Percentiles rank a stretch among this genome's conserved stretches.
phyloP scores from a whole-genome alignment of 768 basidiomycete species.

The Lactarius quietus region DNA sequence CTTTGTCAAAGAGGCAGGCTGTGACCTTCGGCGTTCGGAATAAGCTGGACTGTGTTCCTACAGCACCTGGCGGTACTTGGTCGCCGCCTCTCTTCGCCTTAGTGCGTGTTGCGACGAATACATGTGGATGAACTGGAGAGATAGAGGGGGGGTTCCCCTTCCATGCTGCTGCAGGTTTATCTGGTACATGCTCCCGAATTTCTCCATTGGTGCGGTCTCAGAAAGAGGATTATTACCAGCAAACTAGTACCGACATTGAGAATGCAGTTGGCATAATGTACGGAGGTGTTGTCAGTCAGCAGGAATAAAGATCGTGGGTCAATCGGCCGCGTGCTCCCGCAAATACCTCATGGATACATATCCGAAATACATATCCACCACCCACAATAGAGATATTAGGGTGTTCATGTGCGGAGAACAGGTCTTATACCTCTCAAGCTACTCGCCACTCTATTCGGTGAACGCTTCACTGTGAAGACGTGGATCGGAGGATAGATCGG shows the following conservation, averaged over 20 bases:
- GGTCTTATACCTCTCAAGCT: neutral
- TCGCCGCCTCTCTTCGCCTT: neutral
- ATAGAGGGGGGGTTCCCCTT: neutral
- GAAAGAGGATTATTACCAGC: neutral
- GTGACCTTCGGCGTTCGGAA: conserved; percentile 1
- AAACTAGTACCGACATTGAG: conserved; percentile 10
- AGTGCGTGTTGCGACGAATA: too few species aligned
- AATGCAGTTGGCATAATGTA: neutral
- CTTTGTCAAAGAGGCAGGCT: neutral
- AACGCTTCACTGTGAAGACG: too few species aligned
- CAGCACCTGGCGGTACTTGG: neutral
- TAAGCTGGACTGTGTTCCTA: neutral
- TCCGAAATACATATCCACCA: neutral
- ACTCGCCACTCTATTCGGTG: neutral
- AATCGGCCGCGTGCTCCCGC: neutral
- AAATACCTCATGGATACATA: neutral
- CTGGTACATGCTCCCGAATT: neutral
- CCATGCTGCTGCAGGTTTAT: conserved; percentile 1
- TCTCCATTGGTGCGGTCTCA: neutral
- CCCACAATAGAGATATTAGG: neutral
- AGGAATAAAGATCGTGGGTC: neutral
- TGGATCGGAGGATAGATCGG: too few species aligned
- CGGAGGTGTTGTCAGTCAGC: neutral
- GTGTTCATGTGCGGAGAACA: too few species aligned
- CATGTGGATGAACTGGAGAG: too few species aligned